Percentiles rank a stretch among this genome's conserved stretches.
Evolutionary conservation across 495 filamentous ascomycete genomes (phyloP).

Genomic region (Echria macrotheca): DNA sequence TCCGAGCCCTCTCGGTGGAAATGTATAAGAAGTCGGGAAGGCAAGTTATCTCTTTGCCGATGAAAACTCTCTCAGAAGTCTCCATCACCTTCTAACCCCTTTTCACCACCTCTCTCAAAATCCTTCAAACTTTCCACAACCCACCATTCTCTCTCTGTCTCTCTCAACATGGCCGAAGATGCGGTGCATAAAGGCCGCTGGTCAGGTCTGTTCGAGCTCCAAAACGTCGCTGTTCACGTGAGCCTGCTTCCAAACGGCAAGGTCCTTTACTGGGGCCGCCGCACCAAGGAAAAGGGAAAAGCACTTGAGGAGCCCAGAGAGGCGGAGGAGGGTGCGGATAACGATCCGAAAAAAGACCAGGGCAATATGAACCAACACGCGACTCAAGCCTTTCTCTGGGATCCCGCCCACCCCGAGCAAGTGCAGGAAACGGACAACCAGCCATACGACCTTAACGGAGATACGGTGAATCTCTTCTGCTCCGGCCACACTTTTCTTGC

Average conservation of each 20-base stretch:
- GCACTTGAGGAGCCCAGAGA: no score
- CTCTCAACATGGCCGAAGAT: neutral
- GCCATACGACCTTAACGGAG: neutral
- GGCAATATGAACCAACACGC: neutral
- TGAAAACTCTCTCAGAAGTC: no score
- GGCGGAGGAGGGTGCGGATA: no score
- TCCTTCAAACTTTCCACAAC: neutral
- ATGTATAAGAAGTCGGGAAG: no score
- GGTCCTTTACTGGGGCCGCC: constrained; percentile 8
- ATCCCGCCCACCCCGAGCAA: constrained; percentile 2
- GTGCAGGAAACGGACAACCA: constrained; percentile 4
- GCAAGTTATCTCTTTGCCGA: no score
- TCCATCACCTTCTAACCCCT: neutral
- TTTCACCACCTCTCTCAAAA: neutral
- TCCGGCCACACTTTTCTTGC: constrained; percentile 3
- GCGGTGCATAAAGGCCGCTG: neutral
- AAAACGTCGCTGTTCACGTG: constrained; percentile 7
- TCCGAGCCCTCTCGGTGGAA: no score
- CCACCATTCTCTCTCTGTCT: neutral
- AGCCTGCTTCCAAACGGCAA: constrained; percentile 9
- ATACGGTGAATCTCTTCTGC: constrained; percentile 9
- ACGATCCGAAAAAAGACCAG: neutral
- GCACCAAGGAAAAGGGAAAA: constrained; percentile 1
- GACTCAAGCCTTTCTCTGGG: constrained; percentile 11
- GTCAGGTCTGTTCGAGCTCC: constrained; percentile 3